Percentiles rank a stretch among this genome's conserved stretches.
These are phyloP conservation scores for Comarum palustre DNA, from an alignment of 306 rosid genomes.

Conservation along the genomic window DNA sequence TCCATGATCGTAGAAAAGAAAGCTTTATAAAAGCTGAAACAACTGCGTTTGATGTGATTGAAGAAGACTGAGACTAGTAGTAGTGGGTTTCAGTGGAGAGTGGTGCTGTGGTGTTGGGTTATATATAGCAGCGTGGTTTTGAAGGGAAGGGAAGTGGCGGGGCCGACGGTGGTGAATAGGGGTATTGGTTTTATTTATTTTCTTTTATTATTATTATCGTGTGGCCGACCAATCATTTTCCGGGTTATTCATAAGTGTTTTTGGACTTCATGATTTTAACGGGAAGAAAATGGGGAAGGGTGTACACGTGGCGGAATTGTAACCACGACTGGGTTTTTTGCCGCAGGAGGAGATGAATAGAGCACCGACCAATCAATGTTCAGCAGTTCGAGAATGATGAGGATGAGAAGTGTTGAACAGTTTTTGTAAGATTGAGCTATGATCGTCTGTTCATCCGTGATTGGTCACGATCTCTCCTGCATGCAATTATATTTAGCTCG, in stretches of 20 bases:
- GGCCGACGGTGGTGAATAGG: constrained; percentile 1
- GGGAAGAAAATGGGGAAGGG: neutral
- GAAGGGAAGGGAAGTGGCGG: constrained; percentile 24
- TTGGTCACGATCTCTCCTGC: neutral
- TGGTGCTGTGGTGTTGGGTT: neutral
- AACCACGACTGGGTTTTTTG: constrained; percentile 9
- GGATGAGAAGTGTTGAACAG: neutral
- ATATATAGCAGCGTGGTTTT: neutral
- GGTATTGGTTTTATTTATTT: neutral
- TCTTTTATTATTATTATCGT: constrained; percentile 4
- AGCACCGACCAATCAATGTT: constrained; percentile 20
- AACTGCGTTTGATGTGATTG: neutral
- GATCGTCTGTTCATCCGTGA: neutral
- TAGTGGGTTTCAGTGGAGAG: neutral
- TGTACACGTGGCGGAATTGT: constrained; percentile 19
- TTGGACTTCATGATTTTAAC: too few species aligned
- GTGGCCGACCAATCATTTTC: constrained; percentile 34
- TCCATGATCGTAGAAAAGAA: constrained; percentile 42
- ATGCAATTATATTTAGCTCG: neutral
- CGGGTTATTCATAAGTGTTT: neutral
- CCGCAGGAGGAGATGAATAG: neutral
- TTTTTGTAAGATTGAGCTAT: neutral
- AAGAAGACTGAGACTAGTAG: neutral
- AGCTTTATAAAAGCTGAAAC: neutral
- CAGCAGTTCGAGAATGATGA: neutral